Percentiles rank a stretch among this genome's conserved stretches.
Conservation (phyloP, 352 stramenopile genomes). For the Globisporangium takayamanum region DNA sequence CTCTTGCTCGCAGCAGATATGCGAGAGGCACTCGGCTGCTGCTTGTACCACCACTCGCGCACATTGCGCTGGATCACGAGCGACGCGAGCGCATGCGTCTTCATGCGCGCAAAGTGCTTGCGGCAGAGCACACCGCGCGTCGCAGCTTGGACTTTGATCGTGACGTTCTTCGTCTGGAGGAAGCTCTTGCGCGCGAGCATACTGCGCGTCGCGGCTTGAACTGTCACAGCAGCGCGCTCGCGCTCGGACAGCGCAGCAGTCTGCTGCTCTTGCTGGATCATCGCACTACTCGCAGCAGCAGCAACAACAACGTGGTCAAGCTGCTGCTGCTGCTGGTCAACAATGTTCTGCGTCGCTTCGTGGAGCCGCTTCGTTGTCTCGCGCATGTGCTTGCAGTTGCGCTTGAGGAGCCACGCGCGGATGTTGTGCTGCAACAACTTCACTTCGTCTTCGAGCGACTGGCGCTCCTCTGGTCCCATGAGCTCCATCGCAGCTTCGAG, state of each 20-base stretch:
- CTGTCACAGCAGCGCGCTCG: conserved; percentile 72
- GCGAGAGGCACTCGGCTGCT: conserved; percentile 17
- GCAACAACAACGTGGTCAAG: conserved; percentile 12
- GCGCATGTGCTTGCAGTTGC: conserved; percentile 86
- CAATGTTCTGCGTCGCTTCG: conserved; percentile 61
- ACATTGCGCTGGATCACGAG: conserved; percentile 84
- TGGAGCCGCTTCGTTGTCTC: conserved; percentile 81
- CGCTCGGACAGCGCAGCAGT: conserved; percentile 28
- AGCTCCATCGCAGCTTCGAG: conserved; percentile 80
- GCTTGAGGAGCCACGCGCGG: conserved; percentile 78
- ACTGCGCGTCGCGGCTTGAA: conserved; percentile 77
- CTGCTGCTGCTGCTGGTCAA: conserved; percentile 49
- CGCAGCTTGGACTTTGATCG: conserved; percentile 82
- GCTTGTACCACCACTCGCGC: conserved; percentile 79
- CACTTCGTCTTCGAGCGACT: conserved; percentile 84
- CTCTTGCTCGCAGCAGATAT: background rate
- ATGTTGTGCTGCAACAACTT: conserved; percentile 85
- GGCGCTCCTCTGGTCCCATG: conserved; percentile 78
- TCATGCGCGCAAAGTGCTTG: conserved; percentile 86
- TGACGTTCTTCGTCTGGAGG: conserved; percentile 78
- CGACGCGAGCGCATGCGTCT: conserved; percentile 72
- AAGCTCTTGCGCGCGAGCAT: conserved; percentile 83
- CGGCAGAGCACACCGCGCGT: conserved; percentile 75
- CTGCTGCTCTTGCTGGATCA: conserved; percentile 19
- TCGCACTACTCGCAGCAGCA: no score